phyloP scores from a whole-genome alignment of 2,329 filamentous ascomycete species.

The Diaporthe citri region DNA sequence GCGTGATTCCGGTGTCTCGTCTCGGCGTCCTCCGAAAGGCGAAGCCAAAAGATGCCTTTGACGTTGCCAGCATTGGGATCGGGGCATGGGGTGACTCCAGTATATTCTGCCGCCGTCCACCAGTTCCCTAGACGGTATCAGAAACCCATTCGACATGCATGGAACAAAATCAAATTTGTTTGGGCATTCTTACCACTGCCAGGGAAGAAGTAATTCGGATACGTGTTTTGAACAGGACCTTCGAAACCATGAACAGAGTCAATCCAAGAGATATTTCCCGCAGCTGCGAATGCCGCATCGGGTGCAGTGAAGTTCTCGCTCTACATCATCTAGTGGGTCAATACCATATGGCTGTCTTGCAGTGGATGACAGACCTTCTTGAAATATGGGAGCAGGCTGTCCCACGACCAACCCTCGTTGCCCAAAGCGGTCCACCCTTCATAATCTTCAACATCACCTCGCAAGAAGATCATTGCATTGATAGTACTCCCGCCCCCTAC shows the following conservation, averaged over 20 bases:
- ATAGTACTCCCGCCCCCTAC: slow-evolving; percentile 52
- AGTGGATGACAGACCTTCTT: background rate
- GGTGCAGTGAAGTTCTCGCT: slow-evolving; percentile 17
- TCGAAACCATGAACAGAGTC: slow-evolving; percentile 45
- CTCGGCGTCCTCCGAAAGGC: background rate
- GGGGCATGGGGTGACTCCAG: background rate
- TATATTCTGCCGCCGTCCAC: background rate
- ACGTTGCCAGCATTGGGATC: slow-evolving; percentile 10
- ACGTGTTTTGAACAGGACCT: slow-evolving; percentile 49
- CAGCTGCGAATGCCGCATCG: slow-evolving; percentile 42
- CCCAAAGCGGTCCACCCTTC: background rate
- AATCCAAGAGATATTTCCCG: slow-evolving; percentile 48
- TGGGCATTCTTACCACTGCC: background rate
- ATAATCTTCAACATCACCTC: slow-evolving; percentile 48
- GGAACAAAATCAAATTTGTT: accelerated
- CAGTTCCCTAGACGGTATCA: background rate
- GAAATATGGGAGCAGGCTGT: slow-evolving; percentile 8
- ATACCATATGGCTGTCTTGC: background rate
- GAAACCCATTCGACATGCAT: too few relatives aligned
- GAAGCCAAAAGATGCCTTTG: slow-evolving; percentile 11
- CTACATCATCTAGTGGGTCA: background rate
- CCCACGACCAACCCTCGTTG: background rate
- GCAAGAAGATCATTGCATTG: slow-evolving; percentile 54
- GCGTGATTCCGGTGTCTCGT: slow-evolving; percentile 3
- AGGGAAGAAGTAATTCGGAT: slow-evolving; percentile 48